Conservation (phyloP, 2,329 filamentous ascomycete species). For the Alternaria arborescens region DNA sequence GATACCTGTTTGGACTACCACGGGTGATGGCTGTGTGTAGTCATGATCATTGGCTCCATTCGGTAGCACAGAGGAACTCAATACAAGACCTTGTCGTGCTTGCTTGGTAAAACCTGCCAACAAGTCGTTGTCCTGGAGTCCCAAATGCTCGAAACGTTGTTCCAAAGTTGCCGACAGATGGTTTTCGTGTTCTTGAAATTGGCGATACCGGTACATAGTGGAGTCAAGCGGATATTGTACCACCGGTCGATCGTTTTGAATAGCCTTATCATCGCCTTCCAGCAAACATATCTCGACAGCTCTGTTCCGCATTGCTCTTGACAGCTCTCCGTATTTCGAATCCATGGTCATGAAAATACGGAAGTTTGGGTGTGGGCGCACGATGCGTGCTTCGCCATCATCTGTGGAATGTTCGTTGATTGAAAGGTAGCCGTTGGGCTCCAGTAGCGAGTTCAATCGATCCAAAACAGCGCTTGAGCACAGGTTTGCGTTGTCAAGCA, state of each 20-base stretch:
- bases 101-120: constrained; percentile 45
- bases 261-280: constrained; percentile 18
- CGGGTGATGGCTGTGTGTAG: constrained; percentile 1
- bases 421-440: constrained; percentile 85
- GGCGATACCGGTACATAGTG: constrained; percentile 50
- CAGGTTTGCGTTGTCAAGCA: constrained; percentile 96
- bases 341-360: constrained; percentile 94
- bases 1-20: neutral
- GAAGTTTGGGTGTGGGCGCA: constrained; percentile 86
- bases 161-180: constrained; percentile 21
- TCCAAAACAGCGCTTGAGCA: constrained; percentile 96
- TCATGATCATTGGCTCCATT: constrained; percentile 10
- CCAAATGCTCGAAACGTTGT: constrained; percentile 48
- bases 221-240: constrained; percentile 50
- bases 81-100: constrained; percentile 24
- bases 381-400: constrained; percentile 80
- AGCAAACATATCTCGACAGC: constrained; percentile 85
- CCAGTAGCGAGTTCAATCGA: constrained; percentile 90
- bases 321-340: constrained; percentile 89
- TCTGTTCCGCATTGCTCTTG: constrained; percentile 94
- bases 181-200: constrained; percentile 28
- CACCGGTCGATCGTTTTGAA: neutral
- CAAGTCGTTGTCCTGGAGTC: constrained; percentile 39
- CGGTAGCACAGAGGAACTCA: neutral
- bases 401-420: constrained; percentile 92